A percentile compares a stretch with the other conserved stretches of the same genome.
Evolutionary conservation across 805 yeast genomes (phyloP).

Genomic region (Maudiozyma serrabonitensis): DNA sequence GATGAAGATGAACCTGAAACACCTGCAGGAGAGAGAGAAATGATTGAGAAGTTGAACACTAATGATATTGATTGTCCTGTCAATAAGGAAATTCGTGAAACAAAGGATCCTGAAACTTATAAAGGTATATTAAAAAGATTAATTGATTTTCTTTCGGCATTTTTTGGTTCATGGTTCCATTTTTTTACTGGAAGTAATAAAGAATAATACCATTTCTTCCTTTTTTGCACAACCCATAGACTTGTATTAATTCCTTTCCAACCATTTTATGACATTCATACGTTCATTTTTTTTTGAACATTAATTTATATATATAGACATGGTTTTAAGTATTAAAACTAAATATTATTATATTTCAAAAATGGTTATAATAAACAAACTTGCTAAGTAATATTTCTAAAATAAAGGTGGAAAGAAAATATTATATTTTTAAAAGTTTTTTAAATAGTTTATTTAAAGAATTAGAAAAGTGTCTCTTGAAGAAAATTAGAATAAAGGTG

Average conservation of each 20-base stretch:
- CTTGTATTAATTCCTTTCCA: not conserved
- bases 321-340: not conserved
- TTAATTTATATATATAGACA: not conserved
- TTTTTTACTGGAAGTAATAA: not conserved
- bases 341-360: not conserved
- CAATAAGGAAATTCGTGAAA: not conserved
- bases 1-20: not conserved
- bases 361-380: not conserved
- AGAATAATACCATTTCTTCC: not conserved
- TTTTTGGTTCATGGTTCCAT: constrained; percentile 7
- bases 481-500: not conserved
- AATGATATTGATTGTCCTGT: not conserved
- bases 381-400: too few relatives aligned
- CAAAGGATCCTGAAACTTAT: constrained; percentile 2
- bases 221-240: not conserved
- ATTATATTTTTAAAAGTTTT: not conserved
- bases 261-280: not conserved
- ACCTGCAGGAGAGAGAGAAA: not conserved
- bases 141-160: constrained; percentile 2
- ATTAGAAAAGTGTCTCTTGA: not conserved
- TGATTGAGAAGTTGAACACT: not conserved
- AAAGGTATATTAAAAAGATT: constrained; percentile 5
- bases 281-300: not conserved
- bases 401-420: not conserved
- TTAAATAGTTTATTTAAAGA: not conserved